Conservation (phyloP, 1,139 yeast genomes). For the Zhuliangozyma blackwelliae region DNA sequence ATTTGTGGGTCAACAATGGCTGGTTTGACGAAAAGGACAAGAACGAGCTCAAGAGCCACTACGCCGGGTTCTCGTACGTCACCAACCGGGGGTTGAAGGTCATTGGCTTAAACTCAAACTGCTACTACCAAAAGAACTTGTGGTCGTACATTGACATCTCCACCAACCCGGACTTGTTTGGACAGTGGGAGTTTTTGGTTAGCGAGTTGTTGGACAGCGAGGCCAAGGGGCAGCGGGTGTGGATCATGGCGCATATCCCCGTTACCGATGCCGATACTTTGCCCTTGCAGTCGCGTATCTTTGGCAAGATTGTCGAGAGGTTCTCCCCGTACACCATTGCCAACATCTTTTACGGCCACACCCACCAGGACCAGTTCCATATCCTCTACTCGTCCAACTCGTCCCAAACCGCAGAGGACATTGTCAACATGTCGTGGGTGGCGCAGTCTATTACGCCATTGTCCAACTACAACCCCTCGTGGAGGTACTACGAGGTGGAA, state of each 20-base stretch:
- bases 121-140: constrained; percentile 61
- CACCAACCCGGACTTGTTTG: constrained; percentile 57
- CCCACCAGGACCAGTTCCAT: constrained; percentile 66
- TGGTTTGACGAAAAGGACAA: constrained; percentile 28
- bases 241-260: constrained; percentile 72
- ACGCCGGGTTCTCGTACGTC: constrained; percentile 58
- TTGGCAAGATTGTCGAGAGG: constrained; percentile 56
- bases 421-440: constrained; percentile 59
- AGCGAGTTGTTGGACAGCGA: constrained; percentile 61
- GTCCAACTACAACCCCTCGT: constrained; percentile 57
- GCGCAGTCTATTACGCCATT: constrained; percentile 65
- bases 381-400: constrained; percentile 45
- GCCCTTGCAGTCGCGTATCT: constrained; percentile 58
- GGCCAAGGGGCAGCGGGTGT: constrained; percentile 53
- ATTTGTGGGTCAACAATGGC: constrained; percentile 47
- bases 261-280: constrained; percentile 50
- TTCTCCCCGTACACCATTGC: constrained; percentile 70
- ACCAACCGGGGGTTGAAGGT: constrained; percentile 57
- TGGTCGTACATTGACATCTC: constrained; percentile 57
- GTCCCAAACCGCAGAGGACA: constrained; percentile 36
- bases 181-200: constrained; percentile 58
- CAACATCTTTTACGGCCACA: constrained; percentile 67
- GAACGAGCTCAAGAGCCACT: constrained; percentile 33
- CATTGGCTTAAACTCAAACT: constrained; percentile 62
- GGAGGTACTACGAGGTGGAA: constrained; percentile 72